Evolutionary conservation across 768 basidiomycete species (phyloP), one percentile per base, ranked within the genome.

Genomic region (Mycena sanguinolenta): DNA sequence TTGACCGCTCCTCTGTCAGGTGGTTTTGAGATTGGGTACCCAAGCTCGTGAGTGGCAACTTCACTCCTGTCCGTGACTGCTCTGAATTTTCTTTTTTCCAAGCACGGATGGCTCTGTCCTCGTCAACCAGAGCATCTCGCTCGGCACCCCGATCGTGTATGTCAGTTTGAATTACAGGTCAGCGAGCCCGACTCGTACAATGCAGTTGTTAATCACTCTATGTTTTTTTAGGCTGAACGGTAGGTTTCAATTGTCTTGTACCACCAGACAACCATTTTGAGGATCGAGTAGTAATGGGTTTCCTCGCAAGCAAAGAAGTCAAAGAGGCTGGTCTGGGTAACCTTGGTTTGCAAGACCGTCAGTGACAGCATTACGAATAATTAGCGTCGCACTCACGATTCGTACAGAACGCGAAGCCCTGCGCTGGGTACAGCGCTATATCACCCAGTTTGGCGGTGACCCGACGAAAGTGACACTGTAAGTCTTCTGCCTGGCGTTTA

Each of bases 401-500:
- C 3, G 13, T 14, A 19, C 32, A 90, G 85, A 88, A 72, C 83
- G 87, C 1, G 79, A 87, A 59, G 90, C 89, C 3, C 76, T 94
- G 23, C 79, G 85, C 73, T 94, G 91, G 92, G 85, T 92, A 0
- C 85, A 91, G 69, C 79, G 84, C 46, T 84, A 92, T 74, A 90
- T 92, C 67, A 77, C 72, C 27, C 82, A 82, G 16, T 93, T 92
- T 71, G 92, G 92, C 5, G 92, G 92, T 16, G 86, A 93, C 76
- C 86, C 88, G 0, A 65, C 69, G 2, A 87, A 86, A 67, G 88
- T 89, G 10, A 87, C 85, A 0, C 80, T 89, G 86, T 87, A 8
- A 8, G 5, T 52, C 25, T 52, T 52, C 13, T 52, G 12, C 19
- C 12, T 25, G 12, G 2, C 21, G 23, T 23, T 50, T 23, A 4